A percentile compares a stretch with the other conserved stretches of the same genome.
Evolutionary conservation across 352 stramenopile genomes (phyloP).

Genomic region (Pythium coloratum): DNA sequence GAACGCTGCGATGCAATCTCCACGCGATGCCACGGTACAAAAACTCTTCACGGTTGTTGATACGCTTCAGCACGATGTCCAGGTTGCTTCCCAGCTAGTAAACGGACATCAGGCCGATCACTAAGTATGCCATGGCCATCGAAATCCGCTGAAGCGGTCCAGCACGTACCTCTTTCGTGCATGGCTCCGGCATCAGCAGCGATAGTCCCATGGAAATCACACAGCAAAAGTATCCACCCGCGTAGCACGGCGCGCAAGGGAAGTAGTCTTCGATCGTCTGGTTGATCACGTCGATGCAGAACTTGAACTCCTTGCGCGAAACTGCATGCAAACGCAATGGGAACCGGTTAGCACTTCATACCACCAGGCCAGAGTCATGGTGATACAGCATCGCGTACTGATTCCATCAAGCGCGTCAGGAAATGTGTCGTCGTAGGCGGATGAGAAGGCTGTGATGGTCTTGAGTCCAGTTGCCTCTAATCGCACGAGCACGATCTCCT

Average conservation of each 20-base stretch:
- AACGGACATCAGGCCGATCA: background rate
- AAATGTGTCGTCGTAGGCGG: slow-evolving; percentile 56
- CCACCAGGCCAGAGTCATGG: too few relatives aligned
- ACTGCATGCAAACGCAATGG: slow-evolving; percentile 33
- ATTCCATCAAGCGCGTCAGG: slow-evolving; percentile 63
- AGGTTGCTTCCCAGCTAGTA: slow-evolving; percentile 59
- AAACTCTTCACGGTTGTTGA: slow-evolving; percentile 74
- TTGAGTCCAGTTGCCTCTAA: slow-evolving; percentile 45
- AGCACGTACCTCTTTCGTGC: slow-evolving; percentile 55
- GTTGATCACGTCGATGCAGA: slow-evolving; percentile 76
- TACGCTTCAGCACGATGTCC: slow-evolving; percentile 53
- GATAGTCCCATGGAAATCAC: slow-evolving; percentile 61
- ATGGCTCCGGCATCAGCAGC: slow-evolving; percentile 58
- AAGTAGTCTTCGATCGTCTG: slow-evolving; percentile 75
- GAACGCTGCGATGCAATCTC: slow-evolving; percentile 47
- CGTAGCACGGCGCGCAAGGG: slow-evolving; percentile 69
- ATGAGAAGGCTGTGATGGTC: slow-evolving; percentile 57
- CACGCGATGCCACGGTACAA: slow-evolving; percentile 69
- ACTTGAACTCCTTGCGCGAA: slow-evolving; percentile 71
- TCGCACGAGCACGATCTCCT: slow-evolving; percentile 57
- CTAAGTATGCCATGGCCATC: too few relatives aligned
- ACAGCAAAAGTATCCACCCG: slow-evolving; percentile 67
- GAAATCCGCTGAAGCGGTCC: too few relatives aligned
- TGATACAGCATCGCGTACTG: slow-evolving; percentile 28
- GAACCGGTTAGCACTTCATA: slow-evolving; percentile 6